These are phyloP conservation scores for Rutstroemia sydowiana DNA, from an alignment of 2,329 filamentous ascomycete species.

Conservation along the genomic window DNA sequence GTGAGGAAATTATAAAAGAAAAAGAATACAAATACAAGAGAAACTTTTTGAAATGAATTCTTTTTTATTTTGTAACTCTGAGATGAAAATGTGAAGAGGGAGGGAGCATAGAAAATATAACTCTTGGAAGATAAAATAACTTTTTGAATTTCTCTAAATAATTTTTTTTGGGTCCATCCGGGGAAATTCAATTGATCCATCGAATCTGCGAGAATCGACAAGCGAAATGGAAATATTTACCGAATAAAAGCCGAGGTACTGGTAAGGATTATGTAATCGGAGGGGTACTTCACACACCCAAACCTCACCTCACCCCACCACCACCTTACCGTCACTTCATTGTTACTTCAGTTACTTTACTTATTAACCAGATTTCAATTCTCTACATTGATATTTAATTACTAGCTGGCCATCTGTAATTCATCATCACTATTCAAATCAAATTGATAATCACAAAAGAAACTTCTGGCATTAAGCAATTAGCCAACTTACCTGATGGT, in stretches of 20 bases:
- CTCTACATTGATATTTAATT: too few species aligned
- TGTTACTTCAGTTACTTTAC: too few species aligned
- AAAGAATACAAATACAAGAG: background rate
- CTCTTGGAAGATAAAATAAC: background rate
- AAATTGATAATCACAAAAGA: too few species aligned
- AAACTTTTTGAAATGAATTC: too few species aligned
- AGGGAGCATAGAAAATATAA: background rate
- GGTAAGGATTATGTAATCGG: background rate
- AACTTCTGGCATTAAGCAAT: too few species aligned
- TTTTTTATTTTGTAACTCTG: background rate
- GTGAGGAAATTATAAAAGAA: conserved; percentile 5
- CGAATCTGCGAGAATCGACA: background rate
- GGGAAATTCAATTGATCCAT: background rate
- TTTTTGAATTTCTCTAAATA: background rate
- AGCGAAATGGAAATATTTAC: background rate
- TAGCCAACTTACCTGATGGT: too few species aligned
- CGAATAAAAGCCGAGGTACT: background rate
- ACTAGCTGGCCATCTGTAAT: too few species aligned
- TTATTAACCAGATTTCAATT: too few species aligned
- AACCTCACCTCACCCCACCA: too few species aligned
- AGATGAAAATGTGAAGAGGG: background rate
- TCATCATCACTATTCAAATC: too few species aligned
- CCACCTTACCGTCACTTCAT: too few species aligned
- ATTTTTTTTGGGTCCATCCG: background rate
- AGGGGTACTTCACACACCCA: background rate